Conservation (phyloP, 2,329 filamentous ascomycete species). For the Calonectria ilicicola region DNA sequence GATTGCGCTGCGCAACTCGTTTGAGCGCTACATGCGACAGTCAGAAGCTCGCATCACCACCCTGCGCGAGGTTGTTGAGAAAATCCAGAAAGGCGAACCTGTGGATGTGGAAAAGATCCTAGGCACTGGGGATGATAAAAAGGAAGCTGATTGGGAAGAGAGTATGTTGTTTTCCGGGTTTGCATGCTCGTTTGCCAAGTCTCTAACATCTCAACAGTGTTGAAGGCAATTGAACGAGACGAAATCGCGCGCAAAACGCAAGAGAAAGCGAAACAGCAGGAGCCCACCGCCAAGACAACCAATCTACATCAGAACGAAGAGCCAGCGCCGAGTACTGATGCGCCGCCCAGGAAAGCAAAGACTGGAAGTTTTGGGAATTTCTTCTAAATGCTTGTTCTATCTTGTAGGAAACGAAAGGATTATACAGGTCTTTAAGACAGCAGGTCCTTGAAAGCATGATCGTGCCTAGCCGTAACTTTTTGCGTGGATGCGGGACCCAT, state of each 20-base stretch:
- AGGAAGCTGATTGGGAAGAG: slow-evolving; percentile 90
- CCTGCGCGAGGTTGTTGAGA: slow-evolving; percentile 80
- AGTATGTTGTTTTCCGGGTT: slow-evolving; percentile 60
- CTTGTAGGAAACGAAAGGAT: slow-evolving; percentile 20
- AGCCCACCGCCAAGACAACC: slow-evolving; percentile 28
- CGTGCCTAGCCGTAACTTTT: slow-evolving; percentile 37
- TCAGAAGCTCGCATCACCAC: slow-evolving; percentile 83
- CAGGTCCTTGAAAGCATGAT: slow-evolving; percentile 68
- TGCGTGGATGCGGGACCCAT: slow-evolving; percentile 16
- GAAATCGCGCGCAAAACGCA: slow-evolving; percentile 62
- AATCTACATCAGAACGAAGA: slow-evolving; percentile 22
- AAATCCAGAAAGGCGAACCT: slow-evolving; percentile 76
- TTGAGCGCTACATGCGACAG: slow-evolving; percentile 77
- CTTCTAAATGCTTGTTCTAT: slow-evolving; percentile 55
- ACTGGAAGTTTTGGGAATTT: slow-evolving; percentile 58
- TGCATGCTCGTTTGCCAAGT: neutral
- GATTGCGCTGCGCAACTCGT: slow-evolving; percentile 83
- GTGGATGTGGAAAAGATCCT: slow-evolving; percentile 88
- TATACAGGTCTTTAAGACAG: slow-evolving; percentile 59
- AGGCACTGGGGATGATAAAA: slow-evolving; percentile 80
- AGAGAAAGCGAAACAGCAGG: slow-evolving; percentile 51
- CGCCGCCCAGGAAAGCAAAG: slow-evolving; percentile 41
- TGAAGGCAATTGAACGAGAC: slow-evolving; percentile 75
- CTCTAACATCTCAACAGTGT: slow-evolving; percentile 58
- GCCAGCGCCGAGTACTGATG: slow-evolving; percentile 30